Conservation (phyloP, 176 grass and related monocot species). For the Lolium perenne region DNA sequence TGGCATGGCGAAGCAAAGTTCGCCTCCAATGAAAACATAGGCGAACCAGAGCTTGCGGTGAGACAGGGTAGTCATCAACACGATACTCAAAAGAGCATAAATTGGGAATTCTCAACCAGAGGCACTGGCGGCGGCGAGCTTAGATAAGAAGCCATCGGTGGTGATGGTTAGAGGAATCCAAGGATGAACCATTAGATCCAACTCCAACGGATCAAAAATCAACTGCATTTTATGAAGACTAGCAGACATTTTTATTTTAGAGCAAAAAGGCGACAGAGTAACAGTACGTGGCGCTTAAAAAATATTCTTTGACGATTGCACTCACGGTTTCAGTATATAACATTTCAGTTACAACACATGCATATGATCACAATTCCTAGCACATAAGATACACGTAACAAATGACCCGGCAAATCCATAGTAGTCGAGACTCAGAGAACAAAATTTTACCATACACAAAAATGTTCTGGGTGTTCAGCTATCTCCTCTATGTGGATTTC, state of each 20-base stretch:
- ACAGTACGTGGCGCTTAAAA: neutral
- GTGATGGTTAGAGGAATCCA: neutral
- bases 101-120: too few relatives aligned
- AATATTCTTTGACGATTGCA: neutral
- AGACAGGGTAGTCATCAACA: too few relatives aligned
- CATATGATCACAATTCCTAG: neutral
- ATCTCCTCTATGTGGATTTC: neutral
- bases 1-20: too few relatives aligned
- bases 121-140: too few relatives aligned
- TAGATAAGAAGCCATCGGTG: too few relatives aligned
- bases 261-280: neutral
- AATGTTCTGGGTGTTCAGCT: neutral
- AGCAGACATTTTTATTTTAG: neutral
- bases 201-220: neutral
- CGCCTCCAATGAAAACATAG: too few relatives aligned
- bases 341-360: constrained; percentile 20
- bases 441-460: constrained; percentile 43
- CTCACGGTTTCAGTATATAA: constrained; percentile 2
- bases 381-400: constrained; percentile 21
- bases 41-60: too few relatives aligned
- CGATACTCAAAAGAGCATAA: too few relatives aligned
- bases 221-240: neutral
- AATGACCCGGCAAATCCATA: neutral
- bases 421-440: neutral
- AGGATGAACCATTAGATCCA: neutral